phyloP scores from a whole-genome alignment of 225 moss, liverwort and hornwort species.

The Pseudoscleropodium purum region DNA sequence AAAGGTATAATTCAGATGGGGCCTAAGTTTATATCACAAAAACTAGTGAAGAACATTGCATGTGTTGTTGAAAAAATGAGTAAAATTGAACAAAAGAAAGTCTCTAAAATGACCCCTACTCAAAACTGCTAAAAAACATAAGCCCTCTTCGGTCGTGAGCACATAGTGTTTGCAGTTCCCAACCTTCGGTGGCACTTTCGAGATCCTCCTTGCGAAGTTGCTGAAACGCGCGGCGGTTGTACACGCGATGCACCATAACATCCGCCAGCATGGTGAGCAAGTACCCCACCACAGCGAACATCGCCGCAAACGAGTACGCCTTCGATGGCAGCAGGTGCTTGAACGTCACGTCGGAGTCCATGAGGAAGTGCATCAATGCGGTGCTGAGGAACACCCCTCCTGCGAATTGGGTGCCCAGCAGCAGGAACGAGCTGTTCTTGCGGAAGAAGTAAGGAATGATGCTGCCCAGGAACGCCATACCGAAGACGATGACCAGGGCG shows the following conservation, averaged over 20 bases:
- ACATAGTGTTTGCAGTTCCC: neutral
- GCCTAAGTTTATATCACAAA: neutral
- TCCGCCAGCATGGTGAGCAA: conserved; percentile 64
- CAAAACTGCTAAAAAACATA: neutral
- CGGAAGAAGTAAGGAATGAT: conserved; percentile 58
- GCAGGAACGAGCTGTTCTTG: conserved; percentile 46
- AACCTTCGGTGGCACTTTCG: conserved; percentile 36
- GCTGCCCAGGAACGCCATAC: conserved; percentile 57
- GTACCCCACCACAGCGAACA: conserved; percentile 59
- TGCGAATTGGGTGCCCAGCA: conserved; percentile 79
- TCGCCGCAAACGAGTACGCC: conserved; percentile 49
- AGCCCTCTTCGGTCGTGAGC: neutral
- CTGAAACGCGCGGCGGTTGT: conserved; percentile 26
- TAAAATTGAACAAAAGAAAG: neutral
- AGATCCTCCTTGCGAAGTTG: conserved; percentile 7
- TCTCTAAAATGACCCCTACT: neutral
- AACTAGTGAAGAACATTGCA: neutral
- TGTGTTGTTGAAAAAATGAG: neutral
- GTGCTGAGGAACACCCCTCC: conserved; percentile 80
- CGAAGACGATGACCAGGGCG: conserved; percentile 58
- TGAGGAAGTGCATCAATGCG: conserved; percentile 72
- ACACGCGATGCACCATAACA: conserved; percentile 42
- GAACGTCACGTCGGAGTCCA: conserved; percentile 49
- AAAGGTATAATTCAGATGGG: neutral
- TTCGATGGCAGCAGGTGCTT: conserved; percentile 19